Evolutionary conservation across 805 yeast genomes (phyloP).

Genomic region (Nakazawaea anatomiae): DNA sequence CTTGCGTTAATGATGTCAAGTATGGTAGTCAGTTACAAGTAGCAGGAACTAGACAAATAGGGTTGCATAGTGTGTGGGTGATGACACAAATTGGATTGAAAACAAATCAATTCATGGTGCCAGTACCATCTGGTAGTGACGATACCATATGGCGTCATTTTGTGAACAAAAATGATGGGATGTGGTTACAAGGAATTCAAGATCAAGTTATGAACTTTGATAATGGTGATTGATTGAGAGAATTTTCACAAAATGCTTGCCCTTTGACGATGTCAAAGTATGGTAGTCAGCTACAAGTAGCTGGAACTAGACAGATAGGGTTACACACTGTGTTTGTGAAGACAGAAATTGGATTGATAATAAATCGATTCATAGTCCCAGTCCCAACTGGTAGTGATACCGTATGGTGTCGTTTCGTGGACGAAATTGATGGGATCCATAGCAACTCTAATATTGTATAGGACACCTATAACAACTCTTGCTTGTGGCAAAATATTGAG

Average conservation of each 20-base stretch:
- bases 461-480: no score
- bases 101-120: slow-evolving; percentile 18
- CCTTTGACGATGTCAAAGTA: slow-evolving; percentile 22
- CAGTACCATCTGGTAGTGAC: slow-evolving; percentile 15
- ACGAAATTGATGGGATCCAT: slow-evolving; percentile 16
- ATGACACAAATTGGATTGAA: slow-evolving; percentile 25
- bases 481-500: no score
- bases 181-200: slow-evolving; percentile 17
- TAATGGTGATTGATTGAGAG: not conserved
- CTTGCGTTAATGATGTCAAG: slow-evolving; percentile 24
- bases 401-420: slow-evolving; percentile 23
- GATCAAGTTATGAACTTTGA: slow-evolving; percentile 16
- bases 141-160: slow-evolving; percentile 22
- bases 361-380: slow-evolving; percentile 20
- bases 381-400: slow-evolving; percentile 12
- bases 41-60: slow-evolving; percentile 21
- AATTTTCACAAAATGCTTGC: slow-evolving; percentile 20
- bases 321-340: slow-evolving; percentile 30
- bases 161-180: slow-evolving; percentile 17
- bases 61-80: slow-evolving; percentile 31
- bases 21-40: slow-evolving; percentile 16
- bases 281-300: slow-evolving; percentile 13
- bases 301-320: slow-evolving; percentile 23
- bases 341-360: slow-evolving; percentile 24
- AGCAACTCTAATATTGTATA: no score